A percentile compares a stretch with the other conserved stretches of the same genome.
Conservation (phyloP, 176 grass and related monocot genomes). For the Triticum urartu region DNA sequence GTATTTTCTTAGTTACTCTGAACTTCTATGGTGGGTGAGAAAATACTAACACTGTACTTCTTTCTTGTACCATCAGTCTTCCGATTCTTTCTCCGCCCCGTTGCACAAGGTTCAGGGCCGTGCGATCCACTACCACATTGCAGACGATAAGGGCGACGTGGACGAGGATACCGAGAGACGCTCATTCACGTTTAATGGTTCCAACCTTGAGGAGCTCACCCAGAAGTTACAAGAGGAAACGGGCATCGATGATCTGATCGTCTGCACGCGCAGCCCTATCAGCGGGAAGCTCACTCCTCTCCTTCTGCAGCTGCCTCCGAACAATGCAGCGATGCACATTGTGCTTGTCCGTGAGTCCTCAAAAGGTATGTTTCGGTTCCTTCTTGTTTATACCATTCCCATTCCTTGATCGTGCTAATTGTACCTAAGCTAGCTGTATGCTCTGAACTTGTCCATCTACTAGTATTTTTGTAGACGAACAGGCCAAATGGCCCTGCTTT, state of each 20-base stretch:
- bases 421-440: background rate
- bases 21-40: background rate
- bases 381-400: background rate
- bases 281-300: constrained; percentile 68
- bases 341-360: constrained; percentile 65
- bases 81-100: constrained; percentile 34
- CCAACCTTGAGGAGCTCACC: constrained; percentile 61
- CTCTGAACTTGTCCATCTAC: background rate
- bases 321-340: constrained; percentile 73
- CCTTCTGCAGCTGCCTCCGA: constrained; percentile 65
- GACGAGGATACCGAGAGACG: constrained; percentile 39
- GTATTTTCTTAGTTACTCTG: background rate
- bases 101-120: constrained; percentile 76
- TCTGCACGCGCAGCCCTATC: constrained; percentile 70
- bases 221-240: constrained; percentile 67
- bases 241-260: constrained; percentile 49
- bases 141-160: constrained; percentile 69
- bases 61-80: constrained; percentile 47
- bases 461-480: background rate
- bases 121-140: constrained; percentile 64
- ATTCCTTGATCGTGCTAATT: background rate
- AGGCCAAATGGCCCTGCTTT: background rate
- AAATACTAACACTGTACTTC: constrained; percentile 20
- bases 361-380: constrained; percentile 42
- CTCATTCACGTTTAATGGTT: constrained; percentile 72